Conservation (phyloP, 305 asterid genomes). For the Solanum hybrid region DNA sequence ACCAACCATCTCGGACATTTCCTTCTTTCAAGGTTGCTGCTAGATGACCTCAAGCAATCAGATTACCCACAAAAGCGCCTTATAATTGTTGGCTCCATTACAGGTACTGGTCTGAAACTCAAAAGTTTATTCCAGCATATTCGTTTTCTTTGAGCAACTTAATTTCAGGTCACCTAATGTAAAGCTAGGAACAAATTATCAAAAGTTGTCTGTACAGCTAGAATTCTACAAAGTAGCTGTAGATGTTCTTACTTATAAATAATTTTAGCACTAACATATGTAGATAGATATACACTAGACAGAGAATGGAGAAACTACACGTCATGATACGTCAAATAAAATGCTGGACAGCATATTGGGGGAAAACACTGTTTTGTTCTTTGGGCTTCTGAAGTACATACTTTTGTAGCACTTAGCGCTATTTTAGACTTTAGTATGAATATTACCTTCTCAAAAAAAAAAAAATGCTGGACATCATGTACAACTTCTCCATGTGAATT, state of each 20-base stretch:
- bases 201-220: not conserved
- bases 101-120: constrained; percentile 39
- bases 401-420: not conserved
- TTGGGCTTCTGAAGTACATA: not conserved
- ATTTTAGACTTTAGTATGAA: not conserved
- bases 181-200: not conserved
- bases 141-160: not conserved
- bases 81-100: constrained; percentile 90
- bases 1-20: constrained; percentile 91
- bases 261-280: not conserved
- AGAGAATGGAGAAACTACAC: not conserved
- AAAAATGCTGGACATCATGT: not conserved
- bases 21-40: constrained; percentile 60
- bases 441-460: not conserved
- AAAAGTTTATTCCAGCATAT: not conserved
- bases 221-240: not conserved
- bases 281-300: not conserved
- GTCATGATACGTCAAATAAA: not conserved
- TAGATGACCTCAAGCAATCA: constrained; percentile 69
- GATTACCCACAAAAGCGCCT: constrained; percentile 65
- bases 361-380: not conserved
- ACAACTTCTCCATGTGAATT: not conserved
- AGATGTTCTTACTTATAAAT: not conserved
- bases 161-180: not conserved
- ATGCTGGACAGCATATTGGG: not conserved